Conservation (phyloP, 352 stramenopile species). For the Pythium angustatum region DNA sequence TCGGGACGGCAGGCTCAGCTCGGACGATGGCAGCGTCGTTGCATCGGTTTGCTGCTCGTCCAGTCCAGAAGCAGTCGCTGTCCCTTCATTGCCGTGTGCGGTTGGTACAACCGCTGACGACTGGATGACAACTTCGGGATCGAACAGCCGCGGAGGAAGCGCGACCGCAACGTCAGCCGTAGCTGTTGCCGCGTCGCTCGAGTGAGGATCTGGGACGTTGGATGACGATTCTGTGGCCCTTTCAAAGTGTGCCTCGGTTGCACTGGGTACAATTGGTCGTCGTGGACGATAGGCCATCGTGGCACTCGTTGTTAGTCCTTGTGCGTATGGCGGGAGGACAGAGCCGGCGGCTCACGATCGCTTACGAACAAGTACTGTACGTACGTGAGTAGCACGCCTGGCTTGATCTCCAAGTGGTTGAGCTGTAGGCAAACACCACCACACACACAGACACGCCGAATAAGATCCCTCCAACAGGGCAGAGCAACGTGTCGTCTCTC, state of each 20-base stretch:
- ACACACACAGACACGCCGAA: too few species aligned
- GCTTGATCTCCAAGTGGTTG: conserved; percentile 84
- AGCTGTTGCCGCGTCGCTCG: background rate
- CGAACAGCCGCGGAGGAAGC: conserved; percentile 4
- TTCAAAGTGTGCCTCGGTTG: conserved; percentile 18
- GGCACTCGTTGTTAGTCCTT: too few species aligned
- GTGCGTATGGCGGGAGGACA: too few species aligned
- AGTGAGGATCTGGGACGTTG: background rate
- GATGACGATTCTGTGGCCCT: background rate
- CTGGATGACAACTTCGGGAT: background rate
- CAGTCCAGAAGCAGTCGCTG: too few species aligned
- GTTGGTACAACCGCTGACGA: too few species aligned
- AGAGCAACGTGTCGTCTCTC: too few species aligned
- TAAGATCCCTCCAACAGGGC: too few species aligned
- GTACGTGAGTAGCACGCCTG: conserved; percentile 82
- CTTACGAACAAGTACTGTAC: conserved; percentile 17
- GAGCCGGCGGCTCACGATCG: background rate
- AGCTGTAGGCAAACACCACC: conserved; percentile 40
- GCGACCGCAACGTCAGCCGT: background rate
- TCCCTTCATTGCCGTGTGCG: too few species aligned
- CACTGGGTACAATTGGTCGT: conserved; percentile 2
- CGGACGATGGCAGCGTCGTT: background rate
- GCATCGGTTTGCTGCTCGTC: background rate
- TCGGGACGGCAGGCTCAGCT: conserved; percentile 45
- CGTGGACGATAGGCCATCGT: too few species aligned